phyloP scores from a whole-genome alignment of 106 monocot genomes.

The Phalaenopsis equestris region DNA sequence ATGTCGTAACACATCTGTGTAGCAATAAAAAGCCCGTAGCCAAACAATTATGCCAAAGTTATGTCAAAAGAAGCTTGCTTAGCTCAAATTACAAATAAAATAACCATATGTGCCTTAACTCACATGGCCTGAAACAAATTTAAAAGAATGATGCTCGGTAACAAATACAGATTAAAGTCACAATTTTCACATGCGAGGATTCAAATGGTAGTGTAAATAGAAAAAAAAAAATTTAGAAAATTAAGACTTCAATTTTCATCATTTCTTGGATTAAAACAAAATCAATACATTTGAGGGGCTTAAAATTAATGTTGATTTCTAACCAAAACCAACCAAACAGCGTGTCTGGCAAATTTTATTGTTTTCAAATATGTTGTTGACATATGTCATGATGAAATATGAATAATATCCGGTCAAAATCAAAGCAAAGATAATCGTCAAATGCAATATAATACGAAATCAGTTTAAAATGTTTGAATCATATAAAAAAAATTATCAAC shows the following conservation, averaged over 20 bases:
- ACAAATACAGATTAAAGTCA: not conserved
- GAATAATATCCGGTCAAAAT: too few relatives aligned
- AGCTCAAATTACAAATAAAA: not conserved
- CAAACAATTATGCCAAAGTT: not conserved
- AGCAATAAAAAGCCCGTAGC: conserved; percentile 9
- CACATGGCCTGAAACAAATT: not conserved
- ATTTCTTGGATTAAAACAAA: not conserved
- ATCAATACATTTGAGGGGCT: not conserved
- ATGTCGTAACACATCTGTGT: conserved; percentile 27
- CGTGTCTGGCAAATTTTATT: too few relatives aligned
- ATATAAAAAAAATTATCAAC: too few relatives aligned
- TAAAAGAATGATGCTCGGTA: not conserved
- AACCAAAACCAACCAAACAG: too few relatives aligned
- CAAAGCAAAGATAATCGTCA: too few relatives aligned
- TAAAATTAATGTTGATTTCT: not conserved
- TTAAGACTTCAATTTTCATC: not conserved
- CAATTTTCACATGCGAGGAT: not conserved
- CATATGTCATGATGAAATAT: too few relatives aligned
- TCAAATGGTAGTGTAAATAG: not conserved
- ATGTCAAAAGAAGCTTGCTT: not conserved
- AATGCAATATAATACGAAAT: too few relatives aligned
- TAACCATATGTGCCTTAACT: not conserved
- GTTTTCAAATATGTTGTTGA: too few relatives aligned
- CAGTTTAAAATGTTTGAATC: too few relatives aligned
- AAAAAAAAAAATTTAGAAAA: not conserved